A percentile compares a stretch with the other conserved stretches of the same genome.
These are phyloP conservation scores for Annulohypoxylon truncatum DNA, from an alignment of 2,329 filamentous ascomycete genomes.

Conservation along the genomic window DNA sequence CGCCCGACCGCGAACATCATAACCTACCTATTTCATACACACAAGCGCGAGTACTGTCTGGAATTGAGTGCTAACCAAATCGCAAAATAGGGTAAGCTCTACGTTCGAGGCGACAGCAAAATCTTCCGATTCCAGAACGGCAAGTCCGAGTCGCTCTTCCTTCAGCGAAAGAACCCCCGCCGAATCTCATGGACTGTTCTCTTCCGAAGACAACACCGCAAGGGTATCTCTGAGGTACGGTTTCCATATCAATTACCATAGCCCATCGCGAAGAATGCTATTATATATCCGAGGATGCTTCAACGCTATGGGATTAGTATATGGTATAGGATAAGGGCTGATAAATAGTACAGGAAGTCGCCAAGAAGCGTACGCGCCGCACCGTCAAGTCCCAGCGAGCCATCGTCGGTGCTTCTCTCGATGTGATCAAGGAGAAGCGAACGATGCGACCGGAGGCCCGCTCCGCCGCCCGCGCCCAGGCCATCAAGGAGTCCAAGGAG, in stretches of 20 bases:
- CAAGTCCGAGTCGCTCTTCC: slow-evolving; percentile 99
- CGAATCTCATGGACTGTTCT: slow-evolving; percentile 99
- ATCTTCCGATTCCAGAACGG: slow-evolving; percentile 99
- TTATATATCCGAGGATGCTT: neutral
- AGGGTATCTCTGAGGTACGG: slow-evolving; percentile 99
- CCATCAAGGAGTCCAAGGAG: slow-evolving; percentile 98
- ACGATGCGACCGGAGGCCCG: slow-evolving; percentile 94
- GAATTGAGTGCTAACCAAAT: slow-evolving; percentile 46
- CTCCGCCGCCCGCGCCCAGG: slow-evolving; percentile 85
- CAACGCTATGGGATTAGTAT: neutral
- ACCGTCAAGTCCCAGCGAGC: slow-evolving; percentile 99
- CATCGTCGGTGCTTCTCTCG: slow-evolving; percentile 98
- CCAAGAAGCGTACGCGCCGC: slow-evolving; percentile 99
- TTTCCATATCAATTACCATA: slow-evolving; percentile 1
- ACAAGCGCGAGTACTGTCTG: slow-evolving; percentile 2
- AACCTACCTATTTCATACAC: neutral
- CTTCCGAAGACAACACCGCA: slow-evolving; percentile 98
- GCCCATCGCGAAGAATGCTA: neutral
- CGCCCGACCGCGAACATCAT: neutral
- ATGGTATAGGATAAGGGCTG: neutral
- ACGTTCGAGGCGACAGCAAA: slow-evolving; percentile 99
- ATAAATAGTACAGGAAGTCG: slow-evolving; percentile 80
- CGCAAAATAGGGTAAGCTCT: slow-evolving; percentile 90
- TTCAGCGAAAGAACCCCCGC: slow-evolving; percentile 99
- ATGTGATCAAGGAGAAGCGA: slow-evolving; percentile 99